These are phyloP conservation scores for Suhomyces ambrosiae DNA, from an alignment of 1,139 yeast genomes.

Conservation along the genomic window DNA sequence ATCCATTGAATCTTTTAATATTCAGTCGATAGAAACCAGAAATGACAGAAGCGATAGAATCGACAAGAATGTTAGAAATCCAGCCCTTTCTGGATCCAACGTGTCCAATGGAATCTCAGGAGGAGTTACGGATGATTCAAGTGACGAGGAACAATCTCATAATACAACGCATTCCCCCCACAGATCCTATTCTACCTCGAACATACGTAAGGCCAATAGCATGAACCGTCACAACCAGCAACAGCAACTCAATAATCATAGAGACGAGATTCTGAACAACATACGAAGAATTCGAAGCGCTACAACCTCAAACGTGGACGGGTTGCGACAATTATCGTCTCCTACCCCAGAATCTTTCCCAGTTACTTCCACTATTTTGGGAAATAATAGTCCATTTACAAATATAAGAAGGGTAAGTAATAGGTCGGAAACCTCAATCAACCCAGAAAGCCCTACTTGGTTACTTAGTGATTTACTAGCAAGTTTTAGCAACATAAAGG, in stretches of 20 bases:
- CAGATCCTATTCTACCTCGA: slow-evolving; percentile 6
- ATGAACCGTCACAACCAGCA: slow-evolving; percentile 8
- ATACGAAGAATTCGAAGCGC: slow-evolving; percentile 16
- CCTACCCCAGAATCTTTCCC: not conserved
- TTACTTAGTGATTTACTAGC: slow-evolving; percentile 37
- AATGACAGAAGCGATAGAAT: no score
- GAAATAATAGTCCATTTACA: slow-evolving; percentile 3
- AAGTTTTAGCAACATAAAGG: slow-evolving; percentile 28
- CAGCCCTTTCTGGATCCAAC: not conserved
- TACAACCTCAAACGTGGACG: slow-evolving; percentile 11
- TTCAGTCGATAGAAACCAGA: slow-evolving; percentile 21
- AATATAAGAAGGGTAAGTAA: slow-evolving; percentile 9
- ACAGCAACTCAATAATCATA: slow-evolving; percentile 5
- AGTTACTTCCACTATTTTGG: not conserved
- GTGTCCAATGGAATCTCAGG: no score
- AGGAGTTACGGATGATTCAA: slow-evolving; percentile 5
- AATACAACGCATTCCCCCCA: no score
- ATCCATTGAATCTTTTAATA: slow-evolving; percentile 25
- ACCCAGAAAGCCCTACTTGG: slow-evolving; percentile 41
- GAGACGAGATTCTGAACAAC: slow-evolving; percentile 6
- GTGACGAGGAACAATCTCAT: slow-evolving; percentile 9
- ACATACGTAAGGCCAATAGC: slow-evolving; percentile 7
- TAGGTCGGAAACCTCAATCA: slow-evolving; percentile 11
- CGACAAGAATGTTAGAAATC: no score
- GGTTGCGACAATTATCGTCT: slow-evolving; percentile 1